Percentiles rank a stretch among this genome's conserved stretches.
Evolutionary conservation across 73 alveolate species (phyloP).

Genomic region (Stentor roeselii): DNA sequence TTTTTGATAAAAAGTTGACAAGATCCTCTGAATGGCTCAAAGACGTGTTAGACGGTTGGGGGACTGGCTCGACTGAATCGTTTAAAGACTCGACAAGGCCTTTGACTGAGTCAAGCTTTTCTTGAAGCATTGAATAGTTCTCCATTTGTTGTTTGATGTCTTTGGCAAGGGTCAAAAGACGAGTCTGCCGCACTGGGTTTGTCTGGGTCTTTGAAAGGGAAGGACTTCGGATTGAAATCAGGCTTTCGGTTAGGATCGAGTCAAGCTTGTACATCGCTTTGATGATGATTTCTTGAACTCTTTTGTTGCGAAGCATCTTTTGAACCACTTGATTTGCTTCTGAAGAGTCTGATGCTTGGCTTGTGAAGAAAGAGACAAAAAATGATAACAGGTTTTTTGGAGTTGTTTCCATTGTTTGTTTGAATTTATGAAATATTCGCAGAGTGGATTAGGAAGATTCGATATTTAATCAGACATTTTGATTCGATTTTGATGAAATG

Average conservation of each 20-base stretch:
- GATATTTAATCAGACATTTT: too few relatives aligned
- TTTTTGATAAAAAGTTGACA: background rate
- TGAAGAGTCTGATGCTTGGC: too few relatives aligned
- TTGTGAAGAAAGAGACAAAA: too few relatives aligned
- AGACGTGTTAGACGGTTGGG: background rate
- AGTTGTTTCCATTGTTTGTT: too few relatives aligned
- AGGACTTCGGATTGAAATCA: background rate
- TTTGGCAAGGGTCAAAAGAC: background rate
- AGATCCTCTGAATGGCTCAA: background rate
- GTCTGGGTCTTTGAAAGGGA: background rate
- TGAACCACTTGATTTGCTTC: background rate
- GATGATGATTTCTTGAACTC: background rate
- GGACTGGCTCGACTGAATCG: background rate
- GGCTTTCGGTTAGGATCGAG: background rate
- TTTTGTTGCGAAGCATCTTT: background rate
- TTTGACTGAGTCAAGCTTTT: background rate
- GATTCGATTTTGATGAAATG: too few relatives aligned
- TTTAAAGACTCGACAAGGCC: background rate
- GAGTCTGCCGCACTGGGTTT: background rate
- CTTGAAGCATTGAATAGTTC: background rate
- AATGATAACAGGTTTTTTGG: too few relatives aligned
- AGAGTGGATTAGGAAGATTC: too few relatives aligned
- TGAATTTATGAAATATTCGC: too few relatives aligned
- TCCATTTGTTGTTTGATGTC: background rate
- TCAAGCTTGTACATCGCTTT: background rate